Conservation (phyloP, 805 yeast species). For the Wickerhamomyces xylosicus region DNA sequence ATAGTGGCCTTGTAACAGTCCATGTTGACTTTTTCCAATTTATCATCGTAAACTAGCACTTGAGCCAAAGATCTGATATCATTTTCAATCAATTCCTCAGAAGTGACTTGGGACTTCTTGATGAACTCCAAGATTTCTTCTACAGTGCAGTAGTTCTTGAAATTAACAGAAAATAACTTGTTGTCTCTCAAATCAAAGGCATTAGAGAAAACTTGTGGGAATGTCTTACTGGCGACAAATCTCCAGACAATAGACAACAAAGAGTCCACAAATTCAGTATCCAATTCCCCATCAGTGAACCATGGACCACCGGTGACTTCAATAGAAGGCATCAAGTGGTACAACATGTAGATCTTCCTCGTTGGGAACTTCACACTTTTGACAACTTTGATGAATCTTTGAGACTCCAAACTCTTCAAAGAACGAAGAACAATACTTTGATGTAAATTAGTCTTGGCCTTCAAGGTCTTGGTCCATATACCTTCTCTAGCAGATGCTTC, state of each 20-base stretch:
- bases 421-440: conserved; percentile 85
- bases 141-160: conserved; percentile 58
- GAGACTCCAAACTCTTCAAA: conserved; percentile 68
- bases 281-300: conserved; percentile 95
- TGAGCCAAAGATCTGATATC: conserved; percentile 82
- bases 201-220: conserved; percentile 55
- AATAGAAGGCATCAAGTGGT: conserved; percentile 83
- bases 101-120: conserved; percentile 58
- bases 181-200: conserved; percentile 16
- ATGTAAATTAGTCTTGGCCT: conserved; percentile 79
- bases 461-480: conserved; percentile 89
- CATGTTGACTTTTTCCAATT: conserved; percentile 53
- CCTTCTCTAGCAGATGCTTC: conserved; percentile 94
- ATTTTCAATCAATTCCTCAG: conserved; percentile 62
- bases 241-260: conserved; percentile 82
- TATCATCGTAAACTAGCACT: conserved; percentile 80
- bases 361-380: conserved; percentile 91
- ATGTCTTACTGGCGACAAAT: conserved; percentile 65
- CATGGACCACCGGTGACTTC: conserved; percentile 99
- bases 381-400: conserved; percentile 77
- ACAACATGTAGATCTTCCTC: conserved; percentile 91
- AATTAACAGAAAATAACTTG: conserved; percentile 42
- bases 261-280: conserved; percentile 84
- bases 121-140: conserved; percentile 71
- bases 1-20: conserved; percentile 74